phyloP scores from a whole-genome alignment of 164 flowering plant genomes.

The Berberis vulgaris region DNA sequence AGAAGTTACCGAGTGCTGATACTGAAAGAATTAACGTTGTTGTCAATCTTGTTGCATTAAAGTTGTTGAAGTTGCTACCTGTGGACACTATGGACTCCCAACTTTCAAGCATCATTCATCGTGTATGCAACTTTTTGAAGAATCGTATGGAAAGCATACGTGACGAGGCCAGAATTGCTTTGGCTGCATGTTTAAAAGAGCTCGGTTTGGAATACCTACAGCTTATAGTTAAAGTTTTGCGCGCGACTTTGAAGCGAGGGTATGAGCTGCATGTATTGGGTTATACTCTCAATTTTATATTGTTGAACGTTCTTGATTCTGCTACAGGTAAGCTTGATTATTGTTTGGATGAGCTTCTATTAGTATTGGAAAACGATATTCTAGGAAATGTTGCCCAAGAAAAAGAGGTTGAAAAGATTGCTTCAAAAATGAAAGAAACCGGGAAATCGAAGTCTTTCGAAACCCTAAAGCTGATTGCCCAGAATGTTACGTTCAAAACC shows the following conservation, averaged over 20 bases:
- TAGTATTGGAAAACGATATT: slow-evolving; percentile 70
- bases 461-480: slow-evolving; percentile 63
- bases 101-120: slow-evolving; percentile 67
- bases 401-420: slow-evolving; percentile 94
- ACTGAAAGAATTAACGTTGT: slow-evolving; percentile 60
- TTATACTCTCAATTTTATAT: slow-evolving; percentile 61
- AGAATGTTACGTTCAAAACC: slow-evolving; percentile 58
- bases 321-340: slow-evolving; percentile 55
- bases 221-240: slow-evolving; percentile 50
- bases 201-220: slow-evolving; percentile 76
- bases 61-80: slow-evolving; percentile 75
- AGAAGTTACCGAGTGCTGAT: slow-evolving; percentile 50
- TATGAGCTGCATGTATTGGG: slow-evolving; percentile 89
- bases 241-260: slow-evolving; percentile 71
- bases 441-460: slow-evolving; percentile 70
- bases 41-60: slow-evolving; percentile 57
- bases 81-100: slow-evolving; percentile 60
- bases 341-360: slow-evolving; percentile 70
- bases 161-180: slow-evolving; percentile 87
- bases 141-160: slow-evolving; percentile 67
- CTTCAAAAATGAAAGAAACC: slow-evolving; percentile 96
- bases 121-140: slow-evolving; percentile 67
- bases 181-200: slow-evolving; percentile 80
- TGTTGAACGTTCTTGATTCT: slow-evolving; percentile 43
- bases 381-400: slow-evolving; percentile 88